Percentiles rank a stretch among this genome's conserved stretches.
These are phyloP conservation scores for Mycosphaerelloides madeirae DNA, from an alignment of 2,329 filamentous ascomycete genomes.

Conservation along the genomic window DNA sequence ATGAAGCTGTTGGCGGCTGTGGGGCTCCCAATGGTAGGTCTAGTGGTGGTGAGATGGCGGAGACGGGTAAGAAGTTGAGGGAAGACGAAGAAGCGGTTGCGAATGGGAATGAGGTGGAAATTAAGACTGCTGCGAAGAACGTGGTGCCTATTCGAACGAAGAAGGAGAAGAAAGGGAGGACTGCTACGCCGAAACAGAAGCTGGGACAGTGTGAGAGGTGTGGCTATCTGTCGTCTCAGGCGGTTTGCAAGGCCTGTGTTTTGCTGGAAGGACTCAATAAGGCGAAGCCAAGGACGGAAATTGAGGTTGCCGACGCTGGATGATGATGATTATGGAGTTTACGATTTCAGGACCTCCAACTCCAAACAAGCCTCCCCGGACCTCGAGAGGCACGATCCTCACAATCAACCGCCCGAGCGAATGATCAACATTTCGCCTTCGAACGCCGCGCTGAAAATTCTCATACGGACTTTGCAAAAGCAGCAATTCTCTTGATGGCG, in stretches of 20 bases:
- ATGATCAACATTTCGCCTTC: neutral
- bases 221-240: conserved; percentile 93
- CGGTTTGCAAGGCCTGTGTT: conserved; percentile 87
- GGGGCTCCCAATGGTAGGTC: conserved; percentile 64
- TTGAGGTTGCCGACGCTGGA: conserved; percentile 26
- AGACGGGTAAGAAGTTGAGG: conserved; percentile 69
- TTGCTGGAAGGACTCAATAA: conserved; percentile 89
- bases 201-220: conserved; percentile 81
- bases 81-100: conserved; percentile 57
- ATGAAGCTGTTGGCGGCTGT: conserved; percentile 67
- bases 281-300: conserved; percentile 43
- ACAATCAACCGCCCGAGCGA: conserved; percentile 1
- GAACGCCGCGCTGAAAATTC: too few relatives aligned
- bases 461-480: conserved; percentile 6
- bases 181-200: conserved; percentile 55
- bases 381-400: neutral
- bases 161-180: conserved; percentile 27
- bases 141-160: conserved; percentile 29
- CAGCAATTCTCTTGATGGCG: conserved; percentile 18
- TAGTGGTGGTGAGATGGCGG: conserved; percentile 72
- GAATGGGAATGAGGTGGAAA: conserved; percentile 58
- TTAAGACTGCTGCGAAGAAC: conserved; percentile 38
- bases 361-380: neutral
- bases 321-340: too few relatives aligned
- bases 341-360: too few relatives aligned